Percentiles rank a stretch among this genome's conserved stretches.
These are phyloP conservation scores for Rutidosis leptorrhynchoides DNA, from an alignment of 129 eudicot genomes.

Conservation along the genomic window DNA sequence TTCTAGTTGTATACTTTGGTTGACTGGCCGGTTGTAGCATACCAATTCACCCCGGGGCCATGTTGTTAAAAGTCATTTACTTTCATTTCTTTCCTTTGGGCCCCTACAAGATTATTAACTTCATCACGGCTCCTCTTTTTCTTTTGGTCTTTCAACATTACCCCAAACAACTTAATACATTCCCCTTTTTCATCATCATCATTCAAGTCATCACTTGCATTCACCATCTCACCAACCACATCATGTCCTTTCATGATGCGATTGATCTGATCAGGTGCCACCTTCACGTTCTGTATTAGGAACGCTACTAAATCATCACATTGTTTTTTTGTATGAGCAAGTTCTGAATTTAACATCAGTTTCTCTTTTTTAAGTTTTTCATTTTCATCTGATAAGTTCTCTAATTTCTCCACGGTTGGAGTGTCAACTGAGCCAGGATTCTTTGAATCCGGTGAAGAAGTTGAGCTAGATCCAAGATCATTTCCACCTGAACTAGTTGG, in stretches of 20 bases:
- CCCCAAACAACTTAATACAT: slow-evolving; percentile 73
- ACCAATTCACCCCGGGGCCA: slow-evolving; percentile 34
- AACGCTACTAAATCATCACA: slow-evolving; percentile 59
- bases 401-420: slow-evolving; percentile 37
- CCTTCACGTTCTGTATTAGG: slow-evolving; percentile 45
- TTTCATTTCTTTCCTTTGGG: slow-evolving; percentile 45
- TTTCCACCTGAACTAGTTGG: slow-evolving; percentile 65
- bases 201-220: neutral
- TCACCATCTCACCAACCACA: slow-evolving; percentile 28
- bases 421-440: slow-evolving; percentile 49
- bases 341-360: slow-evolving; percentile 49
- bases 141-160: slow-evolving; percentile 49
- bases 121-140: slow-evolving; percentile 58
- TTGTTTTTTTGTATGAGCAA: slow-evolving; percentile 56
- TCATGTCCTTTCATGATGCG: slow-evolving; percentile 46
- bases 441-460: slow-evolving; percentile 68
- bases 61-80: slow-evolving; percentile 19
- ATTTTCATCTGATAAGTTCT: slow-evolving; percentile 55
- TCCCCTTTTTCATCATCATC: slow-evolving; percentile 36
- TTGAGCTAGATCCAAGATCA: slow-evolving; percentile 59
- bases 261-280: slow-evolving; percentile 53
- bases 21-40: neutral
- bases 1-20: neutral
- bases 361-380: slow-evolving; percentile 60
- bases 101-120: slow-evolving; percentile 32